A percentile compares a stretch with the other conserved stretches of the same genome.
phyloP scores from a whole-genome alignment of 2,329 filamentous ascomycete species.

The Tolypocladium nubicola region DNA sequence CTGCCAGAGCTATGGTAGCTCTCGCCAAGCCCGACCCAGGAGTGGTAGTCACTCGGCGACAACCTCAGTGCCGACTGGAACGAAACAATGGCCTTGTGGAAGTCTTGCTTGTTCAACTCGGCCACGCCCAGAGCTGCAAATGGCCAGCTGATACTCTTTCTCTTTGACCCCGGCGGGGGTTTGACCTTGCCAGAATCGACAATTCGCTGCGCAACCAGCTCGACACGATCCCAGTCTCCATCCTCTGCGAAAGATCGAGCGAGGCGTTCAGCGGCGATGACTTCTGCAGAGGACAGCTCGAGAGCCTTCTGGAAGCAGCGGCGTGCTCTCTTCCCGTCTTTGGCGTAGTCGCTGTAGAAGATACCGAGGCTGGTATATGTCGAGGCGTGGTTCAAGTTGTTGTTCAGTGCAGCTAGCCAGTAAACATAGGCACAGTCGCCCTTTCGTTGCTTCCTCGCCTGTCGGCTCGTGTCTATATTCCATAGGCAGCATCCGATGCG shows the following conservation, averaged over 20 bases:
- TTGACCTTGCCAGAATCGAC: slow-evolving; percentile 91
- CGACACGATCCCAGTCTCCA: slow-evolving; percentile 93
- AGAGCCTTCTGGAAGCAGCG: slow-evolving; percentile 95
- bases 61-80: slow-evolving; percentile 86
- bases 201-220: slow-evolving; percentile 80
- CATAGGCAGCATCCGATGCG: slow-evolving; percentile 80
- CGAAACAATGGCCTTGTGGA: slow-evolving; percentile 75
- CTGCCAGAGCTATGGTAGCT: slow-evolving; percentile 91
- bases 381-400: slow-evolving; percentile 77
- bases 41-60: slow-evolving; percentile 80
- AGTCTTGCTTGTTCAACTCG: slow-evolving; percentile 89
- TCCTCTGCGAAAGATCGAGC: slow-evolving; percentile 80
- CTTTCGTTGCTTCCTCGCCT: slow-evolving; percentile 67
- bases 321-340: slow-evolving; percentile 76
- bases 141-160: slow-evolving; percentile 90
- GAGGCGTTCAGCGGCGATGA: slow-evolving; percentile 77
- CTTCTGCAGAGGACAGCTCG: slow-evolving; percentile 78
- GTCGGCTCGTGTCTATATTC: slow-evolving; percentile 65
- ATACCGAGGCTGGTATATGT: slow-evolving; percentile 85
- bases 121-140: slow-evolving; percentile 89
- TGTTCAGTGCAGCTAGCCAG: slow-evolving; percentile 76
- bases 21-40: slow-evolving; percentile 93
- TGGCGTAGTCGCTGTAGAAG: slow-evolving; percentile 85
- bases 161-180: slow-evolving; percentile 84
- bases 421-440: slow-evolving; percentile 63